A percentile compares a stretch with the other conserved stretches of the same genome.
phyloP scores from a whole-genome alignment of 345 rosid genomes.

The Eucalyptus paniculata region DNA sequence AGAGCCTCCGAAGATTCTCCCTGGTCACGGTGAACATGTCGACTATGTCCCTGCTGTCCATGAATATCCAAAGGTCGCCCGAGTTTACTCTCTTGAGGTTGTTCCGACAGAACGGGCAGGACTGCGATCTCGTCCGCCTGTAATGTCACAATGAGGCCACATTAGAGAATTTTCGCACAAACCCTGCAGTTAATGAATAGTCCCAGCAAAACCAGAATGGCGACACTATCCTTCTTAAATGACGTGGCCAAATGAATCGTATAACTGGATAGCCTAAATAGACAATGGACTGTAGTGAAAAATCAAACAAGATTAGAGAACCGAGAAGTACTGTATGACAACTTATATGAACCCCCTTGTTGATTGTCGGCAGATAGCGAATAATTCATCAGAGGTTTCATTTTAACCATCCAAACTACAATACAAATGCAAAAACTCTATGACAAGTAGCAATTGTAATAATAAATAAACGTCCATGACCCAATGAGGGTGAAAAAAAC shows the following conservation, averaged over 20 bases:
- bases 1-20: constrained; percentile 1
- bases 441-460: background rate
- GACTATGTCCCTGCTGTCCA: constrained; percentile 1
- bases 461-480: background rate
- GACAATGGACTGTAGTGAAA: background rate
- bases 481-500: background rate
- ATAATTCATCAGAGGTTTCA: background rate
- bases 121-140: constrained; percentile 9
- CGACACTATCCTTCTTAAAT: background rate
- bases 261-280: background rate
- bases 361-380: background rate
- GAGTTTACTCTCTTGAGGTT: constrained; percentile 29
- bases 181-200: background rate
- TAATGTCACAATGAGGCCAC: background rate
- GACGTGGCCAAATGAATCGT: background rate
- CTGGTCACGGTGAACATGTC: background rate
- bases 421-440: background rate
- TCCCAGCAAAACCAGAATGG: background rate
- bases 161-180: background rate
- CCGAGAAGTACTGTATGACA: background rate
- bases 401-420: background rate
- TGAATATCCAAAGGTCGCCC: constrained; percentile 22
- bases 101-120: constrained; percentile 36
- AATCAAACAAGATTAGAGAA: background rate
- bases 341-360: background rate